Conservation (phyloP, 345 rosid genomes). For the Eucalyptus curtisii region DNA sequence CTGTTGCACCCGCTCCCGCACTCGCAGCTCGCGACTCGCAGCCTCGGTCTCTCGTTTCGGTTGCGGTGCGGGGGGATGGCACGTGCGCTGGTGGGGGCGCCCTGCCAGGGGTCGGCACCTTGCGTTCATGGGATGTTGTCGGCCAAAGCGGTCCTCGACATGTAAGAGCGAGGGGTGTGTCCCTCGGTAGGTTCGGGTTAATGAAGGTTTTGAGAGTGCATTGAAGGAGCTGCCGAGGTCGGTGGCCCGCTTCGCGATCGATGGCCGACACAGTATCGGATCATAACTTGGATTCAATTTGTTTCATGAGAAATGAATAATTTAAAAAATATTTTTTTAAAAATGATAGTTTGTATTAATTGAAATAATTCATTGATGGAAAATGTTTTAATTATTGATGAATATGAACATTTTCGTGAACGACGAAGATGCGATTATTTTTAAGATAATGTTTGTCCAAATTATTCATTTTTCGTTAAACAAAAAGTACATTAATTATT, state of each 20-base stretch:
- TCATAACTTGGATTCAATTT: rapidly evolving
- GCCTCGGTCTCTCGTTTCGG: not conserved
- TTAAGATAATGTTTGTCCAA: not conserved
- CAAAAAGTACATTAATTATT: rapidly evolving
- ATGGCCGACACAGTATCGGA: not conserved
- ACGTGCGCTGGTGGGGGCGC: not conserved
- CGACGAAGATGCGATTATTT: rapidly evolving
- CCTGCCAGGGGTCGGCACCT: not conserved
- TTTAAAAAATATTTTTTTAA: rapidly evolving
- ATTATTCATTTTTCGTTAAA: rapidly evolving
- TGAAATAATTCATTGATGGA: not conserved
- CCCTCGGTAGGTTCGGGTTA: not conserved
- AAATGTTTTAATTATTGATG: not conserved
- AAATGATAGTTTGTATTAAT: rapidly evolving
- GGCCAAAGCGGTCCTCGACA: not conserved
- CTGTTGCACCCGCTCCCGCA: not conserved
- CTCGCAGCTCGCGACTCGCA: not conserved
- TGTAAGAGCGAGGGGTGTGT: not conserved
- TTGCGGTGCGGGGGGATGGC: not conserved
- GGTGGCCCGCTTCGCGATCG: not conserved
- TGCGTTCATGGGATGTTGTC: not conserved
- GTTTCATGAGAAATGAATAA: rapidly evolving
- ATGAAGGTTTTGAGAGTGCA: not conserved
- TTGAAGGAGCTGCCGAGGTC: not conserved
- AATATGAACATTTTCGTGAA: rapidly evolving